A percentile compares a stretch with the other conserved stretches of the same genome.
Conservation (phyloP, 495 filamentous ascomycete species). For the Gamarada debralockiae region DNA sequence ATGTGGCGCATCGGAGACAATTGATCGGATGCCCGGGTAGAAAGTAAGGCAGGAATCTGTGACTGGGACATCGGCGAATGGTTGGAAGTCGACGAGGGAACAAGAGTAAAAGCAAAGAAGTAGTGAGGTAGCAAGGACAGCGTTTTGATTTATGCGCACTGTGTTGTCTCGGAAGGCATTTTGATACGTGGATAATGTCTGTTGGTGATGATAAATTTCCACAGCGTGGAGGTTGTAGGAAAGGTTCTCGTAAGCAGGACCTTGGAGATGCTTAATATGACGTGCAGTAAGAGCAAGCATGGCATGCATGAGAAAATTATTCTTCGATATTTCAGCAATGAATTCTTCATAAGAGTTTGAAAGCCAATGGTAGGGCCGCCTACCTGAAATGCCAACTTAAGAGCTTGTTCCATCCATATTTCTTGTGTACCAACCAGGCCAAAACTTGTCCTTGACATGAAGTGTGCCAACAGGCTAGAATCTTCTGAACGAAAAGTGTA, state of each 20-base stretch:
- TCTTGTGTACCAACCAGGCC: background rate
- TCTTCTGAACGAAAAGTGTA: background rate
- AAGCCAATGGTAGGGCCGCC: no score
- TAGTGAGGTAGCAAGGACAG: constrained; percentile 9
- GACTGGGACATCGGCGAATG: background rate
- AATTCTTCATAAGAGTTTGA: no score
- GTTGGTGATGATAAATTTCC: constrained; percentile 7
- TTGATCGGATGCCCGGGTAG: constrained; percentile 1
- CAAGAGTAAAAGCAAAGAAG: constrained; percentile 7
- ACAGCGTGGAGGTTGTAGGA: background rate
- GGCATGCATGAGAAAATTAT: constrained; percentile 15
- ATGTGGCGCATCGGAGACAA: background rate
- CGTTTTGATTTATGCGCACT: background rate
- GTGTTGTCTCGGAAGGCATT: background rate
- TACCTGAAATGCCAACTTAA: constrained; percentile 13
- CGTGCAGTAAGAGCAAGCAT: constrained; percentile 7
- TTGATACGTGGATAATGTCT: constrained; percentile 5
- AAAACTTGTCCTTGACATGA: background rate
- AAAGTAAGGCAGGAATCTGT: constrained; percentile 9
- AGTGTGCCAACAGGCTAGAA: background rate
- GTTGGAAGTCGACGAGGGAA: constrained; percentile 8
- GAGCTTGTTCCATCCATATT: constrained; percentile 1
- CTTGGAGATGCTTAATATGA: background rate
- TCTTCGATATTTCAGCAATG: background rate
- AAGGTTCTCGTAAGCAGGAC: background rate